A percentile compares a stretch with the other conserved stretches of the same genome.
phyloP scores from a whole-genome alignment of 768 basidiomycete species.

The Rhodosporidiobolus odoratus region DNA sequence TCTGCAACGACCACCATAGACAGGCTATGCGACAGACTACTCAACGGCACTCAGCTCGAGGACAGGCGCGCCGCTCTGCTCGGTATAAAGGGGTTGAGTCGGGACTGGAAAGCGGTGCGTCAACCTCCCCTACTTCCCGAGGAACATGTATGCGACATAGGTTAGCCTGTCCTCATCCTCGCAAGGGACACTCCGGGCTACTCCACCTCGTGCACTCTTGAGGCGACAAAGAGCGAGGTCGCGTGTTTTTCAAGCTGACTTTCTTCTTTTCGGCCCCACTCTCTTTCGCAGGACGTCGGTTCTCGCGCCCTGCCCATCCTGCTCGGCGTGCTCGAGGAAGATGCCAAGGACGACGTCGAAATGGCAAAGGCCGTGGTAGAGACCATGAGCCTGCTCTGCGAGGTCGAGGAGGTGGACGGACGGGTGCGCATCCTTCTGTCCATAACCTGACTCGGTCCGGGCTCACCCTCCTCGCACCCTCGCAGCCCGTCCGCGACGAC shows the following conservation, averaged over 20 bases:
- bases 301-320: conserved; percentile 69
- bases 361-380: conserved; percentile 89
- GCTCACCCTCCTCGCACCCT: background rate
- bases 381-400: conserved; percentile 77
- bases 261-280: background rate
- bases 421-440: conserved; percentile 12
- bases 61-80: conserved; percentile 91
- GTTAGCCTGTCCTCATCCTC: too few relatives aligned
- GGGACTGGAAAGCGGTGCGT: conserved; percentile 71
- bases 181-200: too few relatives aligned
- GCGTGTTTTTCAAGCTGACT: background rate
- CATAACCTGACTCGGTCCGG: background rate
- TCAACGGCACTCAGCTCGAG: conserved; percentile 79
- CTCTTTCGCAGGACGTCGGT: conserved; percentile 61
- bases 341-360: conserved; percentile 84
- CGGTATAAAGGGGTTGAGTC: conserved; percentile 81
- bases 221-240: background rate
- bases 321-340: conserved; percentile 72
- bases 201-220: background rate
- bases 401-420: conserved; percentile 54
- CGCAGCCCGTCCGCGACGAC: conserved; percentile 37
- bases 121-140: background rate
- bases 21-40: conserved; percentile 79
- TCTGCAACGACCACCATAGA: conserved; percentile 57
- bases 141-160: background rate